Conservation (phyloP, 1,284 basidiomycete genomes). For the Pseudozyma thailandica region DNA sequence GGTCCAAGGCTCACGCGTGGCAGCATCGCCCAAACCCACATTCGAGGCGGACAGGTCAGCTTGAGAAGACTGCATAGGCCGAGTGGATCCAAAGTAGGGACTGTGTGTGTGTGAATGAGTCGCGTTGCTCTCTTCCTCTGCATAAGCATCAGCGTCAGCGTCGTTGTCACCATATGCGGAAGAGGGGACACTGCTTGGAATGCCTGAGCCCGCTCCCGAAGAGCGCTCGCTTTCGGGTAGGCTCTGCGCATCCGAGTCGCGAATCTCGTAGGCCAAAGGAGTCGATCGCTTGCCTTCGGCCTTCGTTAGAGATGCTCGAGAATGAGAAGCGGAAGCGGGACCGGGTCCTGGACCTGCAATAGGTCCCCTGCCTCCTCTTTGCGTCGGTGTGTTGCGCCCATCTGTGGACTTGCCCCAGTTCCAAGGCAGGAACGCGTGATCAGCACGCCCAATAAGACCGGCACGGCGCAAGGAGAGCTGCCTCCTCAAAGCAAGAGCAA, state of each 20-base stretch:
- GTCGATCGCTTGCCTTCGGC: conserved; percentile 16
- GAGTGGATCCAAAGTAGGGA: conserved; percentile 33
- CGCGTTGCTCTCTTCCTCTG: conserved; percentile 27
- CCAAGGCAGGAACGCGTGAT: conserved; percentile 49
- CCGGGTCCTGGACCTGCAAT: conserved; percentile 50
- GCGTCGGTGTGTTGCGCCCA: background rate
- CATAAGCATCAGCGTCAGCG: conserved; percentile 29
- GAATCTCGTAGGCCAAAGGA: conserved; percentile 33
- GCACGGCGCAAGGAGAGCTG: conserved; percentile 44
- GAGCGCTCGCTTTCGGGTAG: conserved; percentile 46
- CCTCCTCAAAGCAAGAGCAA: conserved; percentile 31
- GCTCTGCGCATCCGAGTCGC: conserved; percentile 43
- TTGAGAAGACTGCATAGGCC: conserved; percentile 13
- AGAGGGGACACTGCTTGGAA: conserved; percentile 51
- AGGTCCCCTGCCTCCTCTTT: conserved; percentile 7
- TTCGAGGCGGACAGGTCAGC: conserved; percentile 23
- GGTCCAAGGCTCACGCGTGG: conserved; percentile 27
- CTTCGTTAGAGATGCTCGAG: conserved; percentile 36
- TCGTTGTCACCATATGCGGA: conserved; percentile 51
- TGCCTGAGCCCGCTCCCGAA: conserved; percentile 45
- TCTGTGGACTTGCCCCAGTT: conserved; percentile 23
- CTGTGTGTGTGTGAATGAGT: conserved; percentile 31
- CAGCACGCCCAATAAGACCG: conserved; percentile 38
- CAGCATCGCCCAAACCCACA: conserved; percentile 4
- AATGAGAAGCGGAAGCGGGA: conserved; percentile 48